Conservation (phyloP, 208 protist genomes). For the Crithidia bombi region DNA sequence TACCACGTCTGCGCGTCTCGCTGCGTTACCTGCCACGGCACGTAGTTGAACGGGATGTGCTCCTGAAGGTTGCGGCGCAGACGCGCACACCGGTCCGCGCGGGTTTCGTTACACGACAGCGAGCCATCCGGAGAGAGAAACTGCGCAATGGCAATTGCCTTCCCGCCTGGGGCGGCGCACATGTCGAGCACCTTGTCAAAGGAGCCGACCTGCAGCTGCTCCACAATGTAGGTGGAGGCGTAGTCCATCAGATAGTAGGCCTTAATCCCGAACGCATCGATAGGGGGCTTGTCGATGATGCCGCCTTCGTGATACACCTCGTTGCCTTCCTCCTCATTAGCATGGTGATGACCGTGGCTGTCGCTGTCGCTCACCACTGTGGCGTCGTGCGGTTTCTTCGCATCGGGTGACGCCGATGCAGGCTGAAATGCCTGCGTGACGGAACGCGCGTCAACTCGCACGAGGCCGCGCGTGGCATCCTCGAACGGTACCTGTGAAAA, state of each 20-base stretch:
- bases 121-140: constrained; percentile 66
- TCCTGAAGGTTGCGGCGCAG: constrained; percentile 74
- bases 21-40: constrained; percentile 62
- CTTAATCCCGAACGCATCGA: constrained; percentile 68
- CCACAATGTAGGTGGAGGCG: constrained; percentile 69
- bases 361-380: background rate
- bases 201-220: constrained; percentile 73
- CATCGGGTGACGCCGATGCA: background rate
- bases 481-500: constrained; percentile 79
- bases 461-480: constrained; percentile 54
- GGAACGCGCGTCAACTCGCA: constrained; percentile 50
- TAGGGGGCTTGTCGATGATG: constrained; percentile 43
- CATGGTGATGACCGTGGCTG: background rate
- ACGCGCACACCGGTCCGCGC: constrained; percentile 59
- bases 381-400: background rate
- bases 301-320: constrained; percentile 1
- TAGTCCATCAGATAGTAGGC: constrained; percentile 88
- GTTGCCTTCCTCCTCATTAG: background rate
- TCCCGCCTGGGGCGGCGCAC: constrained; percentile 81
- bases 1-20: constrained; percentile 78
- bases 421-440: constrained; percentile 54
- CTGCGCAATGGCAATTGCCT: constrained; percentile 80
- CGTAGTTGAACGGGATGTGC: constrained; percentile 72
- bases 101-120: constrained; percentile 79
- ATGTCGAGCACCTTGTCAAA: constrained; percentile 86